phyloP scores from a whole-genome alignment of 495 filamentous ascomycete genomes.

The Aspergillus affinis region DNA sequence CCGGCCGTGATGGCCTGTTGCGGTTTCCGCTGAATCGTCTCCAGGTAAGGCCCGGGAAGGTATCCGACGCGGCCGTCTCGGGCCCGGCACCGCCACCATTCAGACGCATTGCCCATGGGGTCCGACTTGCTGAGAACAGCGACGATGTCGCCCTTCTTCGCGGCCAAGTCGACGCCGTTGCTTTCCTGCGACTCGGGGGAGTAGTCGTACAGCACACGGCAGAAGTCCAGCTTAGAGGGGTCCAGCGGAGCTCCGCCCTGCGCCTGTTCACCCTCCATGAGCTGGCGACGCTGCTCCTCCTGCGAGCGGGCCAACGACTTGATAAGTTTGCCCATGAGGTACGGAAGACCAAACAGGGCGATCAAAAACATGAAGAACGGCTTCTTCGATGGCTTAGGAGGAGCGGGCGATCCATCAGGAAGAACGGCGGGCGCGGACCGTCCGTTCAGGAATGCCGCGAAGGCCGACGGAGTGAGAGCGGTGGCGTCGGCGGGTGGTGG shows the following conservation, averaged over 20 bases:
- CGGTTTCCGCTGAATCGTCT: conserved; percentile 72
- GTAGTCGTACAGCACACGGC: conserved; percentile 91
- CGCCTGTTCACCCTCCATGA: conserved; percentile 46
- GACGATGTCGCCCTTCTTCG: conserved; percentile 94
- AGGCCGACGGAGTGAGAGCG: conserved; percentile 82
- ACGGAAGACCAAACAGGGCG: conserved; percentile 91
- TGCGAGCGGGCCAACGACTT: conserved; percentile 76
- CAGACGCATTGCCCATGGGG: conserved; percentile 83
- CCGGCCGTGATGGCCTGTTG: conserved; percentile 50
- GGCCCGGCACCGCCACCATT: conserved; percentile 98
- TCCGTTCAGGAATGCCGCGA: conserved; percentile 74
- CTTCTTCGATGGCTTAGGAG: conserved; percentile 80
- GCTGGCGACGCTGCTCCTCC: conserved; percentile 68
- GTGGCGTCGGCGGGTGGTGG: conserved; percentile 84
- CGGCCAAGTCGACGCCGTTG: conserved; percentile 80
- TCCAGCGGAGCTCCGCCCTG: conserved; percentile 55
- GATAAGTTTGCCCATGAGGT: conserved; percentile 94
- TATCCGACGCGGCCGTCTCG: conserved; percentile 89
- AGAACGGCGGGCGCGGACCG: conserved; percentile 41
- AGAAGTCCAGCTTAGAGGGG: conserved; percentile 90
- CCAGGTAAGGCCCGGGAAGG: conserved; percentile 84
- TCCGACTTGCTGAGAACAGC: conserved; percentile 92
- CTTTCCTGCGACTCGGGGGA: conserved; percentile 66
- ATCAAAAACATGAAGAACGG: conserved; percentile 94
- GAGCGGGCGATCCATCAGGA: conserved; percentile 55